Base-by-base conservation (phyloP, 371 early-diverging fungal species). In the Fennellomyces sp. region DNA sequence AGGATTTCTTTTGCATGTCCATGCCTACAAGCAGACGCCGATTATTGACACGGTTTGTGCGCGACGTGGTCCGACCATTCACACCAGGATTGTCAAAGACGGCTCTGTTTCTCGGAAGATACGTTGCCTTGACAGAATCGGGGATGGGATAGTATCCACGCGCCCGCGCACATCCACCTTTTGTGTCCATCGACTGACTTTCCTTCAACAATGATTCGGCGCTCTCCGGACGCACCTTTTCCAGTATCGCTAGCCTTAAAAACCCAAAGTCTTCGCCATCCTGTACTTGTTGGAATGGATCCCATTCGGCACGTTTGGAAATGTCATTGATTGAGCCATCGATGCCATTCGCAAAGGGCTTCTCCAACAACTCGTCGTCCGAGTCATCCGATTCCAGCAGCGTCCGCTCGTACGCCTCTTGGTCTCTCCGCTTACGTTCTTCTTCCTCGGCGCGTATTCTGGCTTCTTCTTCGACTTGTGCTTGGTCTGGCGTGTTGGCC, bases 121-220 rank as follows among this genome's bases (percentile, higher is more conserved):
- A 88, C 2, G 78, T 81, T 12, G 84, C 79, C 66, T 96, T 94
- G 52, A 78, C 81, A 21, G 75, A 68, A 10, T 84, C 85, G 0
- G 91, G 78, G 21, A 94, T 87, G 45, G 68, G 65, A 64, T 89
- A 85, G 66, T 80, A 85, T 6, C 90, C 88, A 65, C 94, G 85
- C 0, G 92, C 91, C 31, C 97, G 86, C 6, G 95, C 97, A 39
- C 87, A 82, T 13, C 95, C 95, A 0, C 90, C 89, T 31, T 75
- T 50, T 26, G 13, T 29, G n/a, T n/a, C n/a, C n/a, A n/a, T n/a
- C n/a, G n/a, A n/a, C n/a, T n/a, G n/a, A n/a, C n/a, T n/a, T n/a
- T n/a, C n/a, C n/a, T n/a, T n/a, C n/a, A n/a, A n/a, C n/a, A n/a
- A n/a, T 45, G 23, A 21, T 2, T 19, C 19, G 41, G 57, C 25